Evolutionary conservation across 2,329 filamentous ascomycete species (phyloP).

Genomic region (Penicillium decumbens): DNA sequence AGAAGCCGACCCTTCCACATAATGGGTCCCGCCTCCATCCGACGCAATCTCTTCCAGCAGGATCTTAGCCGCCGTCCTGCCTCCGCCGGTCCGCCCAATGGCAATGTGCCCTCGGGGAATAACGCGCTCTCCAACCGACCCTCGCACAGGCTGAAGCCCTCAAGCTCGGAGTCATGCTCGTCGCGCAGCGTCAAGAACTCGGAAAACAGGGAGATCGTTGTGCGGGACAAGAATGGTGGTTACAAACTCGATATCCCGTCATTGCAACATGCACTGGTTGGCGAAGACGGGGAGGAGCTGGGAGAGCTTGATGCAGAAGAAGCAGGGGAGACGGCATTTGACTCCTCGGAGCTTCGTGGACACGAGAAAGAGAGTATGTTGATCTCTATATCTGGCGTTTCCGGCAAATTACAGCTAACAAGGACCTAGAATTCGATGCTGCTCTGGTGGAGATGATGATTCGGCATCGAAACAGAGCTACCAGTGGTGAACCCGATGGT

Average conservation of each 20-base stretch:
- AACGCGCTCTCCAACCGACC: slow-evolving; percentile 22
- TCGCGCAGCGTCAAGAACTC: slow-evolving; percentile 20
- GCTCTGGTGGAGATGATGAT: slow-evolving; percentile 44
- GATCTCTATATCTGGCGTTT: not conserved
- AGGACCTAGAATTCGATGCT: slow-evolving; percentile 42
- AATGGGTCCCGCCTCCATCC: slow-evolving; percentile 36
- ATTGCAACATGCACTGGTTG: slow-evolving; percentile 35
- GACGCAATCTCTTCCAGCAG: slow-evolving; percentile 44
- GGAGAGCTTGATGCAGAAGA: slow-evolving; percentile 49
- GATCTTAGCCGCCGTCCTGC: slow-evolving; percentile 43
- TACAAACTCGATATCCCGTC: slow-evolving; percentile 46
- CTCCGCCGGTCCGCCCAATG: slow-evolving; percentile 26
- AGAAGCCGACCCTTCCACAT: not conserved
- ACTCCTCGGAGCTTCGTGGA: slow-evolving; percentile 37
- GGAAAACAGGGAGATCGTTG: slow-evolving; percentile 47
- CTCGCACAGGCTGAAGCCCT: slow-evolving; percentile 22
- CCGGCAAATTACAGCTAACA: not conserved
- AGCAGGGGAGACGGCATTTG: slow-evolving; percentile 52
- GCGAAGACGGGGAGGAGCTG: slow-evolving; percentile 40
- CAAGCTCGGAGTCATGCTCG: slow-evolving; percentile 20
- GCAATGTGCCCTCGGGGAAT: slow-evolving; percentile 12
- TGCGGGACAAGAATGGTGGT: slow-evolving; percentile 46
- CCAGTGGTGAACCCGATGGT: slow-evolving; percentile 63
- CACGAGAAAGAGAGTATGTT: slow-evolving; percentile 42
- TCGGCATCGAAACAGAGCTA: slow-evolving; percentile 45